Conservation (phyloP, 1,139 yeast genomes). For the Pichia sp. region DNA sequence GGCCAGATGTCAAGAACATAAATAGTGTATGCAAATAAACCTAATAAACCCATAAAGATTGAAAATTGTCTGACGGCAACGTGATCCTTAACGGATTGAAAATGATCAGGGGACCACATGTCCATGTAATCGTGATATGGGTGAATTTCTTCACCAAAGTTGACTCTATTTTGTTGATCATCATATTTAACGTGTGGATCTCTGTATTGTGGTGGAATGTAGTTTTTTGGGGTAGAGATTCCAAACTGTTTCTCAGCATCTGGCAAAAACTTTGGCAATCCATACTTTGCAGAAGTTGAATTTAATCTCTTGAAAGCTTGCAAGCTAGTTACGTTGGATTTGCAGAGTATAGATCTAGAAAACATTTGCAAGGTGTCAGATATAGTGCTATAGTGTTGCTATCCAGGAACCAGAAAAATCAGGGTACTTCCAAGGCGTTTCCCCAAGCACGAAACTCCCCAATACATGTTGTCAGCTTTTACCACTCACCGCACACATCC, state of each 20-base stretch:
- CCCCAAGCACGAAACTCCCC: no score
- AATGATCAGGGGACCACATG: constrained; percentile 84
- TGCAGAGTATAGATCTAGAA: constrained; percentile 10
- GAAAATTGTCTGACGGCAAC: constrained; percentile 50
- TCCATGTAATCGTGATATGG: constrained; percentile 70
- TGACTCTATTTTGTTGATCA: constrained; percentile 78
- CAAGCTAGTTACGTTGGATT: neutral
- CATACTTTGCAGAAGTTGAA: constrained; percentile 19
- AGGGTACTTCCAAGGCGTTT: no score
- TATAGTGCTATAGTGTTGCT: no score
- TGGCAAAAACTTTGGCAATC: constrained; percentile 28
- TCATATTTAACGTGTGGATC: constrained; percentile 72
- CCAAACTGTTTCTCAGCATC: constrained; percentile 30
- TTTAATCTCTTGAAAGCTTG: constrained; percentile 14
- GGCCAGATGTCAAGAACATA: constrained; percentile 50
- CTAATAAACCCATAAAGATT: constrained; percentile 50
- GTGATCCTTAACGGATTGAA: constrained; percentile 51
- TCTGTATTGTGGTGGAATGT: constrained; percentile 49
- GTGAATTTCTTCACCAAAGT: constrained; percentile 65
- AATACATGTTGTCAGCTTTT: no score
- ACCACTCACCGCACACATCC: no score
- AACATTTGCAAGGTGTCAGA: constrained; percentile 9
- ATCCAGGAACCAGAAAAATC: no score
- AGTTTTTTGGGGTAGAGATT: constrained; percentile 42
- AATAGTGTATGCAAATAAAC: constrained; percentile 49